Evolutionary conservation across 768 basidiomycete genomes (phyloP), one percentile per base, ranked within the genome.

Genomic region (Hypsizygus marmoreus): DNA sequence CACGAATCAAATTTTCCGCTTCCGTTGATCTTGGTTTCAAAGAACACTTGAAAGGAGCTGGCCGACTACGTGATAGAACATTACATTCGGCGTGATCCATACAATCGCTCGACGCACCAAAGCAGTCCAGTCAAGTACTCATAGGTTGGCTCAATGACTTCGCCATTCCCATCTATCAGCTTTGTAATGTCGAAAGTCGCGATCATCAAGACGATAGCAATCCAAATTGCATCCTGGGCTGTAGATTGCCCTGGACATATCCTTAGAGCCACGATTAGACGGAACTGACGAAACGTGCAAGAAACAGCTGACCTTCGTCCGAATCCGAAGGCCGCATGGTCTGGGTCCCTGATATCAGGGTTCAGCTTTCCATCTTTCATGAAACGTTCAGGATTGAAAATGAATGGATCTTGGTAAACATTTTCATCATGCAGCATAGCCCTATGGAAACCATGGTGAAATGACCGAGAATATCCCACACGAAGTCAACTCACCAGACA

Each of bases 371-470:
- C 22, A 40, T 62, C 43, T 54, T 71, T 51, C 58, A 66, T 34
- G 47, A 68, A 74, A 6, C 73, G 56, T n/a, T 68, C 72, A 3
- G 71, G 72, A n/a, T 55, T 53, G 55, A 72, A 72, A 9, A 11
- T 33, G 0, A 56, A 39, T 3, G 70, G 65, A 3, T 67, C 52
- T 4, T 64, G 61, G 44, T 71, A 73, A 17, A 53, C 53, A 8
- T 50, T 43, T 42, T 63, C 58, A 19, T 74, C 57, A 40, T 59
- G 63, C 6, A 63, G 50, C 28, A 74, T 67, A 8, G 63, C 62
- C 72, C 71, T 72, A 30, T 17, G 16, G 19, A 23, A 33, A 9
- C 10, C 40, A 9, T 37, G 19, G 17, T 25, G 12, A 40, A 16
- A 12, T 19, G 3, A n/a, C 31, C 25, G 2, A 28, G 4, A 12